Base-by-base conservation (phyloP, 2,329 filamentous ascomycete species). In the Paraconiothyrium sp. region DNA sequence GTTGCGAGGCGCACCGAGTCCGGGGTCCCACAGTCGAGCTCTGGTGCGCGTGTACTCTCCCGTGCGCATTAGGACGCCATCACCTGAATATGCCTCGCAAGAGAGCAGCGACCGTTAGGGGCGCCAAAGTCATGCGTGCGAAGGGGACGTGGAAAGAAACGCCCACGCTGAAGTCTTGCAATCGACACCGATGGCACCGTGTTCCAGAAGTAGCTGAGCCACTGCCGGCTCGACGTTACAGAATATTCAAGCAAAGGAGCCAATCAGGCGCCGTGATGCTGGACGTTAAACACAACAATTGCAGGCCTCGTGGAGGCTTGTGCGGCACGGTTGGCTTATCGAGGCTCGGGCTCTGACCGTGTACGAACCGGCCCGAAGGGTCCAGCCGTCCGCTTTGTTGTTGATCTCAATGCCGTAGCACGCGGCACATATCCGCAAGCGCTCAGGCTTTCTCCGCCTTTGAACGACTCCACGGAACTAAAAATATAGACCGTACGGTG, bases 1-100 rank as follows among this genome's bases (percentile, higher is more conserved):
- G 27, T 6, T 30, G 27, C 27, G 67, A 78, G 75, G 75, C 75
- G 71, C 68, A 77, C 66, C 72, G 58, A 52, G 59, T 32, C 54
- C 37, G 11, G 44, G 50, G 52, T 39, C 34, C n/a, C 48, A 55
- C 55, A 39, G 30, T 48, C 54, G 59, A 64, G 60, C 60, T 59
- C 60, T 49, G 22, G 30, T 34, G 48, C n/a, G 49, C 52, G 54
- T 60, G 35, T 35, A 50, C 24, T 34, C 56, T 16, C 32, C 49
- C n/a, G 37, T 44, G 51, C n/a, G 51, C 54, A 44, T 58, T 59
- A 35, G 41, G 49, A 52, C 16, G 35, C 34, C 3, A 43, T 50
- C 34, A 41, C 37, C 32, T 41, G 44, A 20, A 50, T 61, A 58
- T 61, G 61, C 63, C 60, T 48, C 61, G 50, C 37, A 46, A 7